Conservation (phyloP, 169 alveolate genomes). For the Eimeria tenella region DNA sequence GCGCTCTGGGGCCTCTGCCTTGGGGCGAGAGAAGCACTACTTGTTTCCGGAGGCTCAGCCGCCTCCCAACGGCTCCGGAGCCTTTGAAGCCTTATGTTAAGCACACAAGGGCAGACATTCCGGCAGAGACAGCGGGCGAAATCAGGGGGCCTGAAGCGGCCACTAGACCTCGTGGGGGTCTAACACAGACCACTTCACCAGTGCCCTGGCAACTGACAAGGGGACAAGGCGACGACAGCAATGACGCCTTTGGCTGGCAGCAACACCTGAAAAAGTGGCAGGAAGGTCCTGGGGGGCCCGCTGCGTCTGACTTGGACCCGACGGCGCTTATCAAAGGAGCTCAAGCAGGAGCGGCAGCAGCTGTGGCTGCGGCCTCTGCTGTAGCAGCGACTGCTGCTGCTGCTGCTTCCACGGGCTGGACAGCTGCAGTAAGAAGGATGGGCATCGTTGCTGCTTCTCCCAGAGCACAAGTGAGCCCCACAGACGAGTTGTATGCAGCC, state of each 20-base stretch:
- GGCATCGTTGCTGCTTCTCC: not conserved
- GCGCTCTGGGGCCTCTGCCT: conserved; percentile 44
- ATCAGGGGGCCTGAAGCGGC: not conserved
- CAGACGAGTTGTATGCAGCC: not conserved
- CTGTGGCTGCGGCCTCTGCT: conserved; percentile 44
- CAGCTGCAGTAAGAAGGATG: not conserved
- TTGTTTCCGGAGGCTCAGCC: not conserved
- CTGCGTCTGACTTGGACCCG: conserved; percentile 5
- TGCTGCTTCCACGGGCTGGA: conserved; percentile 43
- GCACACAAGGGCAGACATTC: not conserved
- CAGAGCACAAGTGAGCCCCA: conserved; percentile 4
- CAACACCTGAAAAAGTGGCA: conserved; percentile 23
- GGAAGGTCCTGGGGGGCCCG: not conserved
- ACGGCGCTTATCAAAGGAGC: conserved; percentile 17
- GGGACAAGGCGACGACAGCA: not conserved
- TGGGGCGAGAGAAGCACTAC: conserved; percentile 29
- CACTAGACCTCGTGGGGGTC: not conserved
- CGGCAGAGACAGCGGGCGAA: not conserved
- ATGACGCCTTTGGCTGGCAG: conserved; percentile 44
- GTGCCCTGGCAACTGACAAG: not conserved
- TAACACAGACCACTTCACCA: not conserved
- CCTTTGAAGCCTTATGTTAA: conserved; percentile 5
- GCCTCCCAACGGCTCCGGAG: not conserved
- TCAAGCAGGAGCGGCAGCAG: conserved; percentile 52
- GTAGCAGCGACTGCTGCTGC: conserved; percentile 41